Conservation (phyloP, 192 early-diverging fungal species). For the Tieghemiomyces parasiticus region DNA sequence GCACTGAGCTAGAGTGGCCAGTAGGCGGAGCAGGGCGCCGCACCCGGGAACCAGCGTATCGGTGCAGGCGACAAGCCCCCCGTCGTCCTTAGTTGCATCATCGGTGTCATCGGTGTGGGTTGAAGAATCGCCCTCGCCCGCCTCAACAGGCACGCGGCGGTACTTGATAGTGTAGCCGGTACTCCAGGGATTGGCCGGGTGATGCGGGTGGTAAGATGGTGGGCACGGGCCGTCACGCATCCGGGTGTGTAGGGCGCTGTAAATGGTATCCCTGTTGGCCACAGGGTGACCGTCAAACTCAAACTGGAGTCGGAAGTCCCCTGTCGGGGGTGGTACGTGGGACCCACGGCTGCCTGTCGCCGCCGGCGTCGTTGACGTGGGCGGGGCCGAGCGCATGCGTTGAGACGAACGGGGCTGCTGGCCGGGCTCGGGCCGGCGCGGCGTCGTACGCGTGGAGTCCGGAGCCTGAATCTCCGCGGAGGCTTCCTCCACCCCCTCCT, state of each 20-base stretch:
- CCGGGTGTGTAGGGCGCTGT: conserved; percentile 41
- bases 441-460: not conserved
- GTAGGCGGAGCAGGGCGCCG: not conserved
- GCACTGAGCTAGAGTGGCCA: not conserved
- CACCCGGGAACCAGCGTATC: too few relatives aligned
- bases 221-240: not conserved
- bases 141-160: conserved; percentile 19
- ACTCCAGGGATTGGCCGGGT: conserved; percentile 35
- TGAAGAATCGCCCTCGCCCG: too few relatives aligned
- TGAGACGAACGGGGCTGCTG: too few relatives aligned
- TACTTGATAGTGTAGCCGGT: conserved; percentile 40
- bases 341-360: not conserved
- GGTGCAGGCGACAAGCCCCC: too few relatives aligned
- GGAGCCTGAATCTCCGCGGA: not conserved
- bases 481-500: conserved; percentile 13
- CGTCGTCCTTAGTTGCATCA: too few relatives aligned
- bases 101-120: too few relatives aligned
- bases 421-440: not conserved
- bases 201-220: not conserved
- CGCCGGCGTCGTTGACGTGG: conserved; percentile 10
- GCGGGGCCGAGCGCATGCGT: too few relatives aligned
- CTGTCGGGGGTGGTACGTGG: not conserved
- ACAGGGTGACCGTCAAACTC: conserved; percentile 28
- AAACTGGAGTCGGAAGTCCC: conserved; percentile 42
- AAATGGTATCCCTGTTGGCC: conserved; percentile 30